Evolutionary conservation across 768 basidiomycete species (phyloP), one percentile per base, ranked within the genome.

Genomic region (Arthromyces matolae): DNA sequence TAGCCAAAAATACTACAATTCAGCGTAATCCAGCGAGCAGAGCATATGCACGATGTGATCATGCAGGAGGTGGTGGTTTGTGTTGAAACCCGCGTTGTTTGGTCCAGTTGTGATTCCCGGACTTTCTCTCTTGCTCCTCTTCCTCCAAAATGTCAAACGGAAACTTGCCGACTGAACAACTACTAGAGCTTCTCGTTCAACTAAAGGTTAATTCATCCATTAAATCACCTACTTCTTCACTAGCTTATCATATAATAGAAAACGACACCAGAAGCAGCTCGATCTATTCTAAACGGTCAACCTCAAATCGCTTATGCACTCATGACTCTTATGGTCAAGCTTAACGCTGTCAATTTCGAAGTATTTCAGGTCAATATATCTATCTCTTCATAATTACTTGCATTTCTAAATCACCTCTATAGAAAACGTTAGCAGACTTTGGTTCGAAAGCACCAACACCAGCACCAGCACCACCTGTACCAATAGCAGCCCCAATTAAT

Each of bases 301-400:
- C 87, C 87, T 0, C 81, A 82, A 43, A 87, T 90, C 47, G 81
- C 86, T 0, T 89, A 87, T 63, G 85, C 84, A 2, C 69, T 90
- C 0, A 85, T 90, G 49, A 76, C 77, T 0, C 77, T 89, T 29
- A 87, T 89, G 86, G 86, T 88, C 18, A 80, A 79, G 47, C 80
- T 89, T 68, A 81, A 84, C 47, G 84, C 84, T 0, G 73, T 89
- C 29, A 80, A 88, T 41, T 72, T 86, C 39, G 82, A 88, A 36
- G 85, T 88, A 6, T 80, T 89, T 54, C 85, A 88, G 71, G 87
- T 87, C 50, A 32, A 69, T n/a, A n/a, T n/a, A n/a, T n/a, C n/a
- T n/a, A n/a, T n/a, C n/a, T n/a, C n/a, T n/a, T n/a, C n/a, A n/a
- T n/a, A n/a, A n/a, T n/a, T n/a, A n/a, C n/a, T n/a, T 38, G 2